Evolutionary conservation across 164 flowering plant genomes (phyloP).

Genomic region (Santalum album): DNA sequence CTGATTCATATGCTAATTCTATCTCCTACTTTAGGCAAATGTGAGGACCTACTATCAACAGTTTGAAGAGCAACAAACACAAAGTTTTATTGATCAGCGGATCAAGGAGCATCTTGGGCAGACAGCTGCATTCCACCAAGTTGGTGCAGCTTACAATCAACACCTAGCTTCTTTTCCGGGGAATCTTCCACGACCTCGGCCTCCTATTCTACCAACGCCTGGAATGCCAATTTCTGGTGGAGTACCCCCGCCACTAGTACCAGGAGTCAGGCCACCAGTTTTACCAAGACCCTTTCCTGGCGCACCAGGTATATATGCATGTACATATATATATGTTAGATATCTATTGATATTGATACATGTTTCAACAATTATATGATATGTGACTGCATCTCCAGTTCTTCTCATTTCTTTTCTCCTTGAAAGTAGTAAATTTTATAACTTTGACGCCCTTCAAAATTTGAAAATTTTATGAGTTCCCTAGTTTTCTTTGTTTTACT

Average conservation of each 20-base stretch:
- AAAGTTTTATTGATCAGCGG: constrained; percentile 85
- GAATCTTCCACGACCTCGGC: constrained; percentile 45
- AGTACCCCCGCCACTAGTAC: constrained; percentile 28
- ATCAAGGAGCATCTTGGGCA: constrained; percentile 92
- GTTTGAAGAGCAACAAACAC: constrained; percentile 89
- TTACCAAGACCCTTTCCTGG: constrained; percentile 49
- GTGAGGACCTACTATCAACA: constrained; percentile 86
- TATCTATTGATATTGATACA: constrained; percentile 2
- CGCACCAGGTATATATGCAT: constrained; percentile 40
- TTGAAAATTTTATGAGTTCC: too few relatives aligned
- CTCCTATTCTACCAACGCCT: constrained; percentile 55
- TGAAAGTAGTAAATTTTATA: not conserved
- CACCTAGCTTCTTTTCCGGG: constrained; percentile 36
- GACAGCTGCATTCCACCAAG: constrained; percentile 58
- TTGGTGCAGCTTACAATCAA: constrained; percentile 76
- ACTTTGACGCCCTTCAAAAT: too few relatives aligned
- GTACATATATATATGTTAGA: not conserved
- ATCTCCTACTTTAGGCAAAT: constrained; percentile 87
- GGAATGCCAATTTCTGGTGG: constrained; percentile 29
- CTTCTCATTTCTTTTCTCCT: too few relatives aligned
- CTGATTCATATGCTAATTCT: not conserved
- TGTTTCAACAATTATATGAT: not conserved
- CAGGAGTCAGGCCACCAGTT: constrained; percentile 73
- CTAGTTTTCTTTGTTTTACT: too few relatives aligned
- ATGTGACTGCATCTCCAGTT: not conserved